Evolutionary conservation across 2,329 filamentous ascomycete genomes (phyloP).

Genomic region (Epichloe brachyelytri): DNA sequence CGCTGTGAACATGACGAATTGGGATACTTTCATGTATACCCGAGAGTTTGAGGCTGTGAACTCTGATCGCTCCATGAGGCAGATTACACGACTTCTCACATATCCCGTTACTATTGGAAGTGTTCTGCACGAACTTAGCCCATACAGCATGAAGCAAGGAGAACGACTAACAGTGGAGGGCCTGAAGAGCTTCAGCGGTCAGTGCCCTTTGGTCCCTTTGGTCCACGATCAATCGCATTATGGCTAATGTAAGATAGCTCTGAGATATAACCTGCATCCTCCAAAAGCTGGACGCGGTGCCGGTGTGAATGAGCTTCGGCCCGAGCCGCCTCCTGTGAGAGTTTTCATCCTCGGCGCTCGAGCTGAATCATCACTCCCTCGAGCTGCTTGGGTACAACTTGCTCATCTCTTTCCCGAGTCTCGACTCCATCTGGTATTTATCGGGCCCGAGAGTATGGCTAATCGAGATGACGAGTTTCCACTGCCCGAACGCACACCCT

Average conservation of each 20-base stretch:
- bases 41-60: conserved; percentile 86
- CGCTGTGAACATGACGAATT: conserved; percentile 93
- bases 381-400: conserved; percentile 87
- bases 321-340: conserved; percentile 76
- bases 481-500: conserved; percentile 68
- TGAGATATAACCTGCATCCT: conserved; percentile 89
- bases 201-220: conserved; percentile 19
- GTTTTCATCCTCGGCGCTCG: conserved; percentile 89
- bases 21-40: conserved; percentile 94
- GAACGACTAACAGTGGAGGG: conserved; percentile 76
- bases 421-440: conserved; percentile 84
- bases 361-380: conserved; percentile 91
- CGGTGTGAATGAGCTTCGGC: conserved; percentile 65
- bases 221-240: background rate
- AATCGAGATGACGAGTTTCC: conserved; percentile 91
- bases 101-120: conserved; percentile 89
- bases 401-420: conserved; percentile 89
- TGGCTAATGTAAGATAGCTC: conserved; percentile 37
- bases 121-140: conserved; percentile 85
- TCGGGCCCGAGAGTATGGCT: conserved; percentile 90
- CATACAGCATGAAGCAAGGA: conserved; percentile 66
- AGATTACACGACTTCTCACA: conserved; percentile 84
- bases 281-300: conserved; percentile 63
- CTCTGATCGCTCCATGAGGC: conserved; percentile 77
- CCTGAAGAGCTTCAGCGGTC: conserved; percentile 85